Base-by-base conservation (phyloP, 2,329 filamentous ascomycete genomes). In the Tolypocladium paradoxum region DNA sequence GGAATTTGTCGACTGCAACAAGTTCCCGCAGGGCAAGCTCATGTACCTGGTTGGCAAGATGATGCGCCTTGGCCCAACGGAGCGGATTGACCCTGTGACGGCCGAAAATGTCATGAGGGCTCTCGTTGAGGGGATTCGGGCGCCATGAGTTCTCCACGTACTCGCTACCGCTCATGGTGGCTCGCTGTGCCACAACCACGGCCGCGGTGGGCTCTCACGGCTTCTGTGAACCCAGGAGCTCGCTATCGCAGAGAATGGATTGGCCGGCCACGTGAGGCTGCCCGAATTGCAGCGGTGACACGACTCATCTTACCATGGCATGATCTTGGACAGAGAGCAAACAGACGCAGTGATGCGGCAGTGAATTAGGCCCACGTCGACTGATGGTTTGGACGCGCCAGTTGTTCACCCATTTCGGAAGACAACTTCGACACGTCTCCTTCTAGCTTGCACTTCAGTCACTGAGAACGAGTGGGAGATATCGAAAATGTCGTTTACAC, bases 11-110 rank as follows among this genome's bases (percentile, higher is more conserved):
- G 56, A 62, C 35, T 72, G 70, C 51, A 68, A 69, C 38, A 69
- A 68, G 50, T 79, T 76, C 54, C 79, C 79, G 0, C 71, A 77
- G 54, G 79, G 80, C 0, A 83, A 82, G 66, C 71, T 83, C 47
- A 82, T 82, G 78, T 82, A 75, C 58, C 68, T 83, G 2, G 75
- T 83, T 6, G 80, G 80, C 22, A 79, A 76, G 65, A 78, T 83
- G 76, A 76, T 83, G 68, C 70, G 72, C 5, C 60, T 73, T 1
- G 80, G 79, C 0, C 72, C 73, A 3, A 73, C 79, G 46, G 77
- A 80, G 62, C 69, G 76, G 31, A 81, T 82, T 54, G 75, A 81
- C 51, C 79, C 80, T 1, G 65, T 65, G 27, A 74, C 66, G 31
- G 79, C 78, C 0, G 76, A 81, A 64, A 65, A 59, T 16, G 66